Evolutionary conservation across 345 rosid species (phyloP), one percentile per base, ranked within the genome.

Genomic region (Geranium brycei): DNA sequence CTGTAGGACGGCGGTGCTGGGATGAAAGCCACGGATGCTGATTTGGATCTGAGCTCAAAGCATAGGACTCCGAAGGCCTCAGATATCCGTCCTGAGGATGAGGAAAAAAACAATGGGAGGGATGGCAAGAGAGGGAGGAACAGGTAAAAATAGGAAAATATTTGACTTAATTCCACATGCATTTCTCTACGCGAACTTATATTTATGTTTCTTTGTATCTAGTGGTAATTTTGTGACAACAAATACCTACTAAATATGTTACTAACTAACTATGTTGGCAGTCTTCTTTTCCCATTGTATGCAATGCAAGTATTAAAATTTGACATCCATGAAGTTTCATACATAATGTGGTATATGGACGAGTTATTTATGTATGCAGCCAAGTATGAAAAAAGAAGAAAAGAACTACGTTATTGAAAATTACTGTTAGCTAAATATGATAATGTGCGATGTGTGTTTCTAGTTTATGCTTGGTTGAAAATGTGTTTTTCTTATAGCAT

Each of bases 1-100:
- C 95, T 91, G 97, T 95, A 95, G 99, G 99, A 90, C 79, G 81
- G 80, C 62, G 75, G 74, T 65, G 85, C 32, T 75, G 85, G 79
- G 60, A 71, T 47, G 56, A 87, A 73, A 83, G 78, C 68, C 66
- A 65, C 61, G 61, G 72, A 71, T 72, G 72, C 75, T 66, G 80
- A 66, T 56, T 55, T 73, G 83, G 95, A 77, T 63, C 66, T 35
- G 23, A 58, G 66, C 59, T 74, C 83, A 68, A 82, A 73, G 69
- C 57, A 68, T n/a, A 15, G 66, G 58, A 66, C 51, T 61, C 59
- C 68, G 4, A 85, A 72, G 76, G 70, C 62, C 68, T 79, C 81
- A 56, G 74, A 76, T 69, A 79, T 60, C 62, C 69, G 47, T 63
- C 69, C 72, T 12, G 80, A 79, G 73, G 85, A 80, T 30, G 82